Evolutionary conservation across 1,139 yeast species (phyloP), one percentile per base, ranked within the genome.

Genomic region (Petasospora fabianii): DNA sequence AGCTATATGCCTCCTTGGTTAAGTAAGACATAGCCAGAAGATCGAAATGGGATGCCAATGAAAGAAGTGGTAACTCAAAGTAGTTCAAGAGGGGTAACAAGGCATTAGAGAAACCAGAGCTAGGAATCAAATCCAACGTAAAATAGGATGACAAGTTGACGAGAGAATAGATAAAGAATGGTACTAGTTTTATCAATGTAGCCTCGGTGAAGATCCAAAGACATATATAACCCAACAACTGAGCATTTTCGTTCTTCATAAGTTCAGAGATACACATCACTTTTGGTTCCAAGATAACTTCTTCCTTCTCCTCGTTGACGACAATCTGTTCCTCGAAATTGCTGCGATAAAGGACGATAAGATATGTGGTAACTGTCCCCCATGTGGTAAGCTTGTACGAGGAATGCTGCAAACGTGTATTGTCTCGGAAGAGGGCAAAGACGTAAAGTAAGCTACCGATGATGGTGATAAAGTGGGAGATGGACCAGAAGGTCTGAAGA

Each of bases 221-320:
- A 18, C 59, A 47, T 1, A 69, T 59, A 47, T 61, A 63, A 0
- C 65, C 66, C 30, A 75, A 57, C 19, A 74, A 51, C 35, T 67
- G 73, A 3, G 73, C 63, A 46, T 72, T 72, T 42, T 74, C 79
- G 7, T 77, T 68, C 47, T 62, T 65, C 35, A 73, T 48, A 5
- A 71, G 49, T 13, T 60, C 57, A 1, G 67, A 56, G 35, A 68
- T 50, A 6, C 65, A 62, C 32, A 50, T 32, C 3, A 35, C 13
- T 14, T 28, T 42, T 12, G 44, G 40, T 28, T 33, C 38, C 13
- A 41, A 36, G 15, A 39, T 20, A 14, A 46, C 42, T 19, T 42
- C 41, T 17, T 43, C 42, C 26, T 42, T 41, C 15, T 39, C 34
- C 6, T 39, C 50, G 24, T 38, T 38, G 20, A 37, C 20, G 5